Evolutionary conservation across 257 asterid genomes (phyloP), one percentile per base, ranked within the genome.

Genomic region (Fraxinus quadrangulata): DNA sequence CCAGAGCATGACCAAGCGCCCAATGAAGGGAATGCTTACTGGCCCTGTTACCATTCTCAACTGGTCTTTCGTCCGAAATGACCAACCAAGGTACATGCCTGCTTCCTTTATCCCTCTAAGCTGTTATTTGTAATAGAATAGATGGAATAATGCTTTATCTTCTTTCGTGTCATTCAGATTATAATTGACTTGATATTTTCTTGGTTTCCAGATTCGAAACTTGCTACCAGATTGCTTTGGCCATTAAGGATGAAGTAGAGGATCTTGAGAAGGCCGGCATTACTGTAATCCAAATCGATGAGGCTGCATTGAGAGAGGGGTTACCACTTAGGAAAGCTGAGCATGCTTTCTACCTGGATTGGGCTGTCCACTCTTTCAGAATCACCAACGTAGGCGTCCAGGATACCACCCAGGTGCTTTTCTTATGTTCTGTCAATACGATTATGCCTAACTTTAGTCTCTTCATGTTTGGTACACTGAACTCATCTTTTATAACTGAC

Each of bases 311-410:
- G 87, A 90, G 94, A 84, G 94, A 90, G 47, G 91, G 92, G 0
- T 75, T 88, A 82, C 92, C 92, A 40, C 86, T 90, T 3, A 90
- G 94, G 89, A 90, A 88, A 81, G 66, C 89, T 2, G 94, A 88
- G 68, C 94, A 86, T 17, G 85, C 88, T 4, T 89, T 89, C 86
- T 89, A 89, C 68, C 78, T 89, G 87, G 86, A 89, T 70, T 89
- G 92, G 94, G 94, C 94, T 66, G 94, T 89, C 56, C 92, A 85
- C 86, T 88, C 94, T 1, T 90, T 90, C 90, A 85, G 94, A 84
- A 86, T 90, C 77, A 88, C 92, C 78, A 90, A 88, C 21, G 77
- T 63, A 19, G 91, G 90, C 12, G 86, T 90, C 74, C 75, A 63
- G 67, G 92, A 90, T 81, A 87, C 89, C 23, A 87, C 90, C 68